Base-by-base conservation (phyloP, 495 filamentous ascomycete genomes). In the Trichoderma asperelloides region DNA sequence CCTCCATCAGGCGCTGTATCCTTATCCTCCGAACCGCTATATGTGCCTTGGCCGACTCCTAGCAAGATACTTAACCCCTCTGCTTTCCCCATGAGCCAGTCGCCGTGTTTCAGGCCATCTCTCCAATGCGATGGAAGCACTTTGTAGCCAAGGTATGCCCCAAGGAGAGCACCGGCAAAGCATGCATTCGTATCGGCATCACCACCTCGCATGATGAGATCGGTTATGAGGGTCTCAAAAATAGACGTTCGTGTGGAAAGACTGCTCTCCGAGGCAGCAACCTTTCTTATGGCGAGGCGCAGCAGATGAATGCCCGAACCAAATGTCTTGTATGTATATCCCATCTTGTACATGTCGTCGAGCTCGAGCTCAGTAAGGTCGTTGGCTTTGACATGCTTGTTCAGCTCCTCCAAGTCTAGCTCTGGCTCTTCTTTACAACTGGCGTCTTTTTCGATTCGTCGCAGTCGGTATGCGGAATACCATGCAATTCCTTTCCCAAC, bases 131-230 rank as follows among this genome's bases (percentile, higher is more conserved):
- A 69, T 9, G 80, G 79, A 16, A 82, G 65, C 1, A 66, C 70
- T 30, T 65, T 69, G 68, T 78, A 79, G 9, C 80, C 81, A 25
- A 81, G 49, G 67, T 74, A 79, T 5, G 70, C 76, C 0, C 81
- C 81, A 12, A 82, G 39, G 2, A 84, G 63, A 0, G 80, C 79
- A 0, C 80, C 80, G 2, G 80, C 80, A 68, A 79, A 77, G 62
- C 77, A 81, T 12, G 77, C 80, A 68, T 83, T 83, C 0, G 81
- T 83, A 57, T 84, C 81, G 4, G 80, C 78, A 68, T 84, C 81
- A 0, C 81, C 81, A 8, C 79, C 81, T 13, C 74, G 65, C 78
- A 82, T 80, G 57, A 82, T 73, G 30, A 84, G 69, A 21, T 79
- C 71, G 12, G 77, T 78, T 5, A 81, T 78, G 30, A 81, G 66